phyloP scores from a whole-genome alignment of 768 basidiomycete genomes.

The Pleurotus ostreatus region DNA sequence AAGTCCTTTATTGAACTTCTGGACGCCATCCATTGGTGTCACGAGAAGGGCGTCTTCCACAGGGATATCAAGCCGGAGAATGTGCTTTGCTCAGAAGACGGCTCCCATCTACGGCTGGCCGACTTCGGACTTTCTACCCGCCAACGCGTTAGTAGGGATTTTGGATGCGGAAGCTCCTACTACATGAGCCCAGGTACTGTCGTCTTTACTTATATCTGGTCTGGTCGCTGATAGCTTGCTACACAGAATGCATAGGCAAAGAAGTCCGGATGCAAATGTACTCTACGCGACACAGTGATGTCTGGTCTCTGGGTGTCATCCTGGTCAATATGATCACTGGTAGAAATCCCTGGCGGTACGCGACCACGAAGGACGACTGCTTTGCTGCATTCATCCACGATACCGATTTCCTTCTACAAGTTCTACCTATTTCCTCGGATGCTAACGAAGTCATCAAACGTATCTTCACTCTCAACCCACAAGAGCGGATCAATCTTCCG shows the following conservation, averaged over 20 bases:
- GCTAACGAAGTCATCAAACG: conserved; percentile 65
- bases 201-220: conserved; percentile 1
- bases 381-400: conserved; percentile 64
- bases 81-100: conserved; percentile 55
- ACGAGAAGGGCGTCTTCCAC: conserved; percentile 69
- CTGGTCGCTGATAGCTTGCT: background rate
- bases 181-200: conserved; percentile 71
- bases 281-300: conserved; percentile 60
- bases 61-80: conserved; percentile 89
- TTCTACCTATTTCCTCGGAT: conserved; percentile 69
- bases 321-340: conserved; percentile 80
- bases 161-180: conserved; percentile 54
- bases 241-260: conserved; percentile 51
- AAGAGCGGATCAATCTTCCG: conserved; percentile 55
- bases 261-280: conserved; percentile 42
- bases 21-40: conserved; percentile 75
- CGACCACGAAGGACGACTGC: conserved; percentile 60
- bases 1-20: conserved; percentile 73
- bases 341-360: conserved; percentile 74
- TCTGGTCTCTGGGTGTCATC: conserved; percentile 78
- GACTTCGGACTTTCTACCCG: conserved; percentile 76
- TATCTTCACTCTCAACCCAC: conserved; percentile 68
- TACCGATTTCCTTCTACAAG: conserved; percentile 56
- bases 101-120: conserved; percentile 53
- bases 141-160: conserved; percentile 38